Evolutionary conservation across 2,329 filamentous ascomycete species (phyloP), one percentile per base, ranked within the genome.

Genomic region (Aspergillus sp.): DNA sequence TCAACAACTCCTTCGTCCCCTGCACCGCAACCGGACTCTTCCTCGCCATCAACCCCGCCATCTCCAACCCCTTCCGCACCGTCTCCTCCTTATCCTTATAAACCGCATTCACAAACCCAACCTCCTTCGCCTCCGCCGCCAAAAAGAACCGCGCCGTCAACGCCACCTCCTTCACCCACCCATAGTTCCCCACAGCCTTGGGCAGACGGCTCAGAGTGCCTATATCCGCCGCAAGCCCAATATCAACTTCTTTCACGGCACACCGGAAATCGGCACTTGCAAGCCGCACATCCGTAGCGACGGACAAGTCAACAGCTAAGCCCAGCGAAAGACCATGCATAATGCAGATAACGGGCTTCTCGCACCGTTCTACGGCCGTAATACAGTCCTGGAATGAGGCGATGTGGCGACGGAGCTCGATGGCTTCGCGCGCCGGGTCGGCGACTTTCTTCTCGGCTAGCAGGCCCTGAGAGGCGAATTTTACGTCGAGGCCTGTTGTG

Each of bases 1-100:
- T 90, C 60, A 95, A 62, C 49, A 95, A 68, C 69, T 93, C 86
- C 73, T 95, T 95, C 7, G 90, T 95, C 5, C 87, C 85, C 71
- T 89, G 81, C 51, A 91, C 86, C 1, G 89, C 90, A 19, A 97
- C 83, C 0, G 91, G 91, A 59, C 87, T 93, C 77, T 96, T 96
- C 12, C 65, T 72, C 27, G 87, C 86, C 46, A 96, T 79, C 57
- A 82, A 56, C 8, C 60, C 67, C 1, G 85, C 88, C 58, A 87
- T 60, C 49, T 79, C 73, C 47, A 90, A 38, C 0, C 77, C 89
- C 32, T 77, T 77, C 33, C 70, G 68, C 26, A 94, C 62, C 2
- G 85, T 78, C 35, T 75, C 77, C 12, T 72, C 73, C 70, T 93
- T 88, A 4, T 45, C 55, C 10, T 60, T 58, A 47, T 66, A 62